Evolutionary conservation across 768 basidiomycete genomes (phyloP).

Genomic region (Leccinum truebloodii): DNA sequence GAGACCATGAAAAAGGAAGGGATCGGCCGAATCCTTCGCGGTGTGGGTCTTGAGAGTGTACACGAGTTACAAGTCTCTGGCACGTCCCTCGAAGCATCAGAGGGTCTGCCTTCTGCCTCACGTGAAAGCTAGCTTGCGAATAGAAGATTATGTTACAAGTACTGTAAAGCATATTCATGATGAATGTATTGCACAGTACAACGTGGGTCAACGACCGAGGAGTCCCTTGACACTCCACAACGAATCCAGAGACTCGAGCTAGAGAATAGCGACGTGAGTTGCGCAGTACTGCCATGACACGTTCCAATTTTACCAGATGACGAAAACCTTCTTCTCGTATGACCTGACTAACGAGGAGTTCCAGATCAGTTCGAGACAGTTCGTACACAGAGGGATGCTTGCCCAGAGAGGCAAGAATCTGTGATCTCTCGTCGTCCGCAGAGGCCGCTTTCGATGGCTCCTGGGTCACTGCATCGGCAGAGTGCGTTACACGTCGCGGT

Average conservation of each 20-base stretch:
- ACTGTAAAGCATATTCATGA: conserved; percentile 4
- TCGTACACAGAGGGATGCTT: conserved; percentile 53
- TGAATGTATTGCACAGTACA: not conserved
- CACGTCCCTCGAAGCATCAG: conserved; percentile 39
- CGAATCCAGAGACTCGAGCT: conserved; percentile 56
- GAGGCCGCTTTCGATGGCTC: conserved; percentile 10
- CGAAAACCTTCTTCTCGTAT: conserved; percentile 77
- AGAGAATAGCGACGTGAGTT: conserved; percentile 17
- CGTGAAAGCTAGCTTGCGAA: not conserved
- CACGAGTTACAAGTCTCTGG: conserved; percentile 66
- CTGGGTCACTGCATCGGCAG: conserved; percentile 5
- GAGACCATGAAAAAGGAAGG: conserved; percentile 66
- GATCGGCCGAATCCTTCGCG: conserved; percentile 59
- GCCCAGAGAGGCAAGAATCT: conserved; percentile 42
- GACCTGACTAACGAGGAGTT: conserved; percentile 57
- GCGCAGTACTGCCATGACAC: not conserved
- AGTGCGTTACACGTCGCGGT: conserved; percentile 17
- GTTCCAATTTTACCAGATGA: conserved; percentile 55
- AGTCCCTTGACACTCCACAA: conserved; percentile 54
- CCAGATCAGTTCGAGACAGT: conserved; percentile 51
- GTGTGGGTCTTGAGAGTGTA: conserved; percentile 65
- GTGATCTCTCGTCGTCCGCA: conserved; percentile 11
- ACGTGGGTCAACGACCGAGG: conserved; percentile 23
- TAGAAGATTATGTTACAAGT: not conserved
- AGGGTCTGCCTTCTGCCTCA: conserved; percentile 11